Percentiles rank a stretch among this genome's conserved stretches.
Conservation (phyloP, 2,329 filamentous ascomycete genomes). For the Elsinoe perseae region DNA sequence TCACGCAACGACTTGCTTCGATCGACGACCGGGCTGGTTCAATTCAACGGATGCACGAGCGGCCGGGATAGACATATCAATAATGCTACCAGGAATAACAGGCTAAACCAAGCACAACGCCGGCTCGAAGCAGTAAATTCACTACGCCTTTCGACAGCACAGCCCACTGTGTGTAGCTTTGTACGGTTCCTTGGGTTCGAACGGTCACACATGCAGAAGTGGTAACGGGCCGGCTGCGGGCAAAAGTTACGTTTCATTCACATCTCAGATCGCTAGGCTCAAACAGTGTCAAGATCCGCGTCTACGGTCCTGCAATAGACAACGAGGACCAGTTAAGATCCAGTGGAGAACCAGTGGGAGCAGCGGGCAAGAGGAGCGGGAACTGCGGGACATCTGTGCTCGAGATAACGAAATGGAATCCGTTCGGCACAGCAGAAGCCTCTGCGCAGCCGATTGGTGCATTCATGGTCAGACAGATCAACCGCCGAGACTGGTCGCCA, state of each 20-base stretch:
- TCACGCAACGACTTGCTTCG: constrained; percentile 14
- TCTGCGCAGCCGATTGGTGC: constrained; percentile 14
- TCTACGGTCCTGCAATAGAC: constrained; percentile 11
- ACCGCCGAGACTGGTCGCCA: constrained; percentile 14
- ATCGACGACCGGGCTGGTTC: constrained; percentile 3
- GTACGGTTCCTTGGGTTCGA: background rate
- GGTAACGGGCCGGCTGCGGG: background rate
- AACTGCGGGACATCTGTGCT: constrained; percentile 8
- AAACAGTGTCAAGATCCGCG: constrained; percentile 8
- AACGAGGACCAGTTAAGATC: background rate
- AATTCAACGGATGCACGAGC: constrained; percentile 8
- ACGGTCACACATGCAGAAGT: background rate
- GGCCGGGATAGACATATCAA: background rate
- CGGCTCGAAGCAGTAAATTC: constrained; percentile 3
- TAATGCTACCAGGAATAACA: constrained; percentile 6
- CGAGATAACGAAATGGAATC: constrained; percentile 15
- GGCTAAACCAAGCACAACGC: constrained; percentile 10
- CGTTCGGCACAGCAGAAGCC: background rate
- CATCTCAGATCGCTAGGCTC: background rate
- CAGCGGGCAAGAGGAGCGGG: constrained; percentile 1
- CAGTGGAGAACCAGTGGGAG: background rate
- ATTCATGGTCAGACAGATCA: constrained; percentile 1
- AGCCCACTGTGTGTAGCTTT: background rate
- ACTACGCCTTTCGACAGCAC: background rate
- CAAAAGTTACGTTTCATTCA: constrained; percentile 10